A percentile compares a stretch with the other conserved stretches of the same genome.
phyloP scores from a whole-genome alignment of 164 flowering plant genomes.

The Stephania yunnanensis region DNA sequence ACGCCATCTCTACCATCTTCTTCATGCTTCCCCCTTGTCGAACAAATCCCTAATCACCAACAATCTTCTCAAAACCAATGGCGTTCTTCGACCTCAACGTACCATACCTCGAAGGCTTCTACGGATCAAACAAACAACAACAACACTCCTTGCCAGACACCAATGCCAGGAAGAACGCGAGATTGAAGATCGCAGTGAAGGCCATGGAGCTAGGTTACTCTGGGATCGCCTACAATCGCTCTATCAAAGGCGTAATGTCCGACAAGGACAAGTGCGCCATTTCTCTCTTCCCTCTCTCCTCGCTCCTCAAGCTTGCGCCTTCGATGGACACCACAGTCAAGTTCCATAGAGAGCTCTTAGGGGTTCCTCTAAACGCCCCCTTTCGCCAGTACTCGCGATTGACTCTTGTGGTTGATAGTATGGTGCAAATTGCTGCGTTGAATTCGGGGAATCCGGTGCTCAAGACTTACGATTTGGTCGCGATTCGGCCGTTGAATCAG shows the following conservation, averaged over 20 bases:
- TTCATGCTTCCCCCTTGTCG: too few species aligned
- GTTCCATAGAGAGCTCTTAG: constrained; percentile 63
- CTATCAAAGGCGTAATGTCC: constrained; percentile 69
- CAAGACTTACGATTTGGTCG: constrained; percentile 70
- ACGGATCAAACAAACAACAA: background rate
- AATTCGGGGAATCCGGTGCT: constrained; percentile 67
- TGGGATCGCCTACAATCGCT: constrained; percentile 76
- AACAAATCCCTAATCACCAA: too few species aligned
- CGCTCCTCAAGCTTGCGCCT: constrained; percentile 48
- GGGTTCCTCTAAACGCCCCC: constrained; percentile 43
- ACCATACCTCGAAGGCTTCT: constrained; percentile 18
- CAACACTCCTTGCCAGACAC: constrained; percentile 4
- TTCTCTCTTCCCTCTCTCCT: constrained; percentile 50
- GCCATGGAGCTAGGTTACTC: constrained; percentile 83
- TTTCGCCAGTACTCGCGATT: constrained; percentile 92
- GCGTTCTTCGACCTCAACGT: constrained; percentile 31
- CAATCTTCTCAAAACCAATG: constrained; percentile 13
- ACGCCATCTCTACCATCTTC: too few species aligned
- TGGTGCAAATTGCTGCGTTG: constrained; percentile 44
- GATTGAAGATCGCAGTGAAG: constrained; percentile 44
- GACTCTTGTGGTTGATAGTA: constrained; percentile 52
- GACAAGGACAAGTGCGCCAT: constrained; percentile 64
- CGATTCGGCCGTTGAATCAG: constrained; percentile 71
- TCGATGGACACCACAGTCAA: constrained; percentile 45
- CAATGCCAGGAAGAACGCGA: constrained; percentile 21